phyloP scores from a whole-genome alignment of 345 rosid species.

The Linum lewisii region DNA sequence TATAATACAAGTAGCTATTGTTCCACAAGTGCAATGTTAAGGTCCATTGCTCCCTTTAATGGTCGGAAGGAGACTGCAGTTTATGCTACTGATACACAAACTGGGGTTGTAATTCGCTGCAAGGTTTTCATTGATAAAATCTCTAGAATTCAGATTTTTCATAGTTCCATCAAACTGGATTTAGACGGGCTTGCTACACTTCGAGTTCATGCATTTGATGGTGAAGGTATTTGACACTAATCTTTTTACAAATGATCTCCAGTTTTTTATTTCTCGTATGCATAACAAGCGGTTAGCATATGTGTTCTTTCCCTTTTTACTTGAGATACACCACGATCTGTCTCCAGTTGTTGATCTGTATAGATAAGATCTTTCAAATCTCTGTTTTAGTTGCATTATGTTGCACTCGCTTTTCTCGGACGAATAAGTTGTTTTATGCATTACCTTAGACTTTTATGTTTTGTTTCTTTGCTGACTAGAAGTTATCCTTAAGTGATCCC shows the following conservation, averaged over 20 bases:
- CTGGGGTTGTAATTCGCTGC: conserved; percentile 90
- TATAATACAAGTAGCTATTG: conserved; percentile 67
- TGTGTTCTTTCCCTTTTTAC: background rate
- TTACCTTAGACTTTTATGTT: background rate
- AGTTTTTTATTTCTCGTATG: background rate
- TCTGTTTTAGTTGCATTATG: background rate
- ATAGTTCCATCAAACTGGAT: conserved; percentile 82
- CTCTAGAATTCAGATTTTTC: conserved; percentile 86
- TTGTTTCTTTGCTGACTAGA: background rate
- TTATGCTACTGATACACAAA: conserved; percentile 69
- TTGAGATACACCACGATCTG: background rate
- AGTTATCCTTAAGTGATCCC: conserved; percentile 4
- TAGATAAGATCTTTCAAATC: background rate
- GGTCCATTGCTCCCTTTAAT: conserved; percentile 60
- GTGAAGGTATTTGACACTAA: conserved; percentile 42
- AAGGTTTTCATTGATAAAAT: conserved; percentile 86
- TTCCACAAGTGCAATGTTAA: conserved; percentile 73
- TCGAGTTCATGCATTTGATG: conserved; percentile 80
- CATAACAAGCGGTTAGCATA: background rate
- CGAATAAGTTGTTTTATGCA: background rate
- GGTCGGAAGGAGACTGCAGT: conserved; percentile 91
- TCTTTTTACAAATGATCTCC: background rate
- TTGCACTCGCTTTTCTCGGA: background rate
- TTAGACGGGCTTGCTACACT: conserved; percentile 94
- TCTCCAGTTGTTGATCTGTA: background rate